These are phyloP conservation scores for Singerocomus inundabilis DNA, from an alignment of 1,284 basidiomycete species.

Conservation along the genomic window DNA sequence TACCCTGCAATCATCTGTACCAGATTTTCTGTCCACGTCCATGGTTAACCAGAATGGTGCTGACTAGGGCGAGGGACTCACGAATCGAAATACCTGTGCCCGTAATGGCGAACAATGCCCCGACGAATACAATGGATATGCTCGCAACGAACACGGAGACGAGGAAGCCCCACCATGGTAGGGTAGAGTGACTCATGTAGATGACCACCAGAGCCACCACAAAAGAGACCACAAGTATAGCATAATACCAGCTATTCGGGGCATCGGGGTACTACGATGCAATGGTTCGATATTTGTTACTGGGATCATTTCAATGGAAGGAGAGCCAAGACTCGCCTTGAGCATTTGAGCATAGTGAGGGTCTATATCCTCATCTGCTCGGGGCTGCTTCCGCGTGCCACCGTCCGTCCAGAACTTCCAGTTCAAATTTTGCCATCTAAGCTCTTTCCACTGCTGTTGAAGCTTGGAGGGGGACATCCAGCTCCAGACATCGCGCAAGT, in stretches of 20 bases:
- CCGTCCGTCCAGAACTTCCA: slow-evolving; percentile 47
- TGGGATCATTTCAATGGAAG: not conserved
- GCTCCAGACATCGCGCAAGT: slow-evolving; percentile 42
- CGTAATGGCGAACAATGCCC: slow-evolving; percentile 51
- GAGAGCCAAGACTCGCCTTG: slow-evolving; percentile 33
- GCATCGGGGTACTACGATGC: slow-evolving; percentile 43
- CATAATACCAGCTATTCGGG: slow-evolving; percentile 48
- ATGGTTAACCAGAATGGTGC: not conserved
- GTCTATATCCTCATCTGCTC: slow-evolving; percentile 38
- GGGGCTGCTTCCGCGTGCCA: slow-evolving; percentile 34
- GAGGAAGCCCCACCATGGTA: slow-evolving; percentile 50
- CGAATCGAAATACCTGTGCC: slow-evolving; percentile 50
- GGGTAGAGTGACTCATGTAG: slow-evolving; percentile 48
- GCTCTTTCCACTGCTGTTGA: slow-evolving; percentile 25
- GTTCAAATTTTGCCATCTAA: slow-evolving; percentile 32
- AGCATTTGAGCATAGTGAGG: slow-evolving; percentile 58
- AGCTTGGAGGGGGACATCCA: slow-evolving; percentile 38
- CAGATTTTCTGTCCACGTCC: slow-evolving; percentile 25
- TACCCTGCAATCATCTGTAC: slow-evolving; percentile 62
- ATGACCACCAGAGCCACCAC: slow-evolving; percentile 44
- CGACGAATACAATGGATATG: slow-evolving; percentile 47
- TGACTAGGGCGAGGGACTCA: slow-evolving; percentile 18
- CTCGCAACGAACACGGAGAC: slow-evolving; percentile 40
- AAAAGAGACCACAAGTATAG: slow-evolving; percentile 38
- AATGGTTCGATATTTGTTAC: not conserved